Conservation (phyloP, 1,284 basidiomycete species). For the Thecaphora frezii region DNA sequence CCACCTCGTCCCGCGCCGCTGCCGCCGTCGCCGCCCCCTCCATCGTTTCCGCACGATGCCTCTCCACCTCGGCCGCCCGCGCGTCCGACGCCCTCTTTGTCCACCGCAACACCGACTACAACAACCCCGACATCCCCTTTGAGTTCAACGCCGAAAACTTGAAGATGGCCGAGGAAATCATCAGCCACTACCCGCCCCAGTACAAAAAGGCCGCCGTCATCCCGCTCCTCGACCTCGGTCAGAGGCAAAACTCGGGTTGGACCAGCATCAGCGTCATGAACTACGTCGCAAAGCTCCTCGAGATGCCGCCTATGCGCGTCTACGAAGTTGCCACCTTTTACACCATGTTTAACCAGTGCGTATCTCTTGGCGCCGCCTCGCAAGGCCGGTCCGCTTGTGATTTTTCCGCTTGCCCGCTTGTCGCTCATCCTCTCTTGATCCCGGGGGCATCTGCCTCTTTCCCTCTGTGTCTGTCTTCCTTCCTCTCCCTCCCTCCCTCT, state of each 20-base stretch:
- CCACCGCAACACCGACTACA: slow-evolving; percentile 89
- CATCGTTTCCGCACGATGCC: slow-evolving; percentile 23
- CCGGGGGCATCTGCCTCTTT: background rate
- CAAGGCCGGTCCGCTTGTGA: too few relatives aligned
- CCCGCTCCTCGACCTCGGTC: slow-evolving; percentile 91
- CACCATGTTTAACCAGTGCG: slow-evolving; percentile 74
- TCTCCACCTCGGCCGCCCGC: slow-evolving; percentile 34
- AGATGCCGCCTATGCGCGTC: slow-evolving; percentile 96
- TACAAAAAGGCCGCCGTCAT: slow-evolving; percentile 96
- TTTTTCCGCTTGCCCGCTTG: too few relatives aligned
- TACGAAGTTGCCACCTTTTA: slow-evolving; percentile 99
- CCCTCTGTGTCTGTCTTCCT: background rate
- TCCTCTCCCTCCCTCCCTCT: slow-evolving; percentile 2
- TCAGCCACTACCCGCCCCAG: slow-evolving; percentile 88
- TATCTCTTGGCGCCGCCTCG: background rate
- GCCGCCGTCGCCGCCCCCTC: slow-evolving; percentile 16
- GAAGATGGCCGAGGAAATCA: slow-evolving; percentile 83
- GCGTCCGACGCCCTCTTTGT: slow-evolving; percentile 56
- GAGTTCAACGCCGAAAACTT: slow-evolving; percentile 79
- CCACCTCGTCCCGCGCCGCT: slow-evolving; percentile 14
- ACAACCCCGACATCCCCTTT: slow-evolving; percentile 76
- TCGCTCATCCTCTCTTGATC: background rate
- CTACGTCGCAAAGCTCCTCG: slow-evolving; percentile 81
- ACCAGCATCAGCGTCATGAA: slow-evolving; percentile 99
- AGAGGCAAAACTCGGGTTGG: slow-evolving; percentile 97